phyloP scores from a whole-genome alignment of 2,329 filamentous ascomycete genomes.

The Boeremia lycopersici region DNA sequence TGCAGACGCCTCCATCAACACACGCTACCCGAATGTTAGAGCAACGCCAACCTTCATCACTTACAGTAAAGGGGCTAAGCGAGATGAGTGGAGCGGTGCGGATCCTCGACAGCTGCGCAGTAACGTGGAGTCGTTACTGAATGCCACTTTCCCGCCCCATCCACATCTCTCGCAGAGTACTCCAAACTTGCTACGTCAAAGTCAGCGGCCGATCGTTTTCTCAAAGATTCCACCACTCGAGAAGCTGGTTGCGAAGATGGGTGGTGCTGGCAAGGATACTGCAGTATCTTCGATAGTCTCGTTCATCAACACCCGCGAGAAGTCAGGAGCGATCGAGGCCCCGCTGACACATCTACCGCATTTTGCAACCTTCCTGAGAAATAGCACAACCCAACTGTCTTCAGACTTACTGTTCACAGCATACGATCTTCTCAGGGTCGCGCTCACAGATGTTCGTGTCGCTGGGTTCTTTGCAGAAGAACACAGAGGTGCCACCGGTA shows the following conservation, averaged over 20 bases:
- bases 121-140: conserved; percentile 74
- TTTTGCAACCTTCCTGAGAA: conserved; percentile 67
- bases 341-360: conserved; percentile 72
- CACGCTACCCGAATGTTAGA: conserved; percentile 66
- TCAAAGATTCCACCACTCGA: conserved; percentile 79
- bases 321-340: conserved; percentile 66
- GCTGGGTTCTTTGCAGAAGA: conserved; percentile 86
- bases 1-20: conserved; percentile 66
- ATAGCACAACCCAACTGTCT: conserved; percentile 62
- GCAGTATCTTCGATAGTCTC: conserved; percentile 68
- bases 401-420: conserved; percentile 75
- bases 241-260: conserved; percentile 82
- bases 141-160: conserved; percentile 77
- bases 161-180: conserved; percentile 74
- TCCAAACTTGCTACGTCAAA: conserved; percentile 69
- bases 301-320: conserved; percentile 71
- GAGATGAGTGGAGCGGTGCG: conserved; percentile 81
- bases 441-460: conserved; percentile 77
- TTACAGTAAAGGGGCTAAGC: conserved; percentile 75
- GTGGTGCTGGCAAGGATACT: conserved; percentile 61
- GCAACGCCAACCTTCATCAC: conserved; percentile 90
- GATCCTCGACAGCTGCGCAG: conserved; percentile 70
- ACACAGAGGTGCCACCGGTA: conserved; percentile 55
- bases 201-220: conserved; percentile 74
- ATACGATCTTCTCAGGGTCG: conserved; percentile 82